phyloP scores from a whole-genome alignment of 208 protist genomes.

The Acanthamoeba rhysodes region DNA sequence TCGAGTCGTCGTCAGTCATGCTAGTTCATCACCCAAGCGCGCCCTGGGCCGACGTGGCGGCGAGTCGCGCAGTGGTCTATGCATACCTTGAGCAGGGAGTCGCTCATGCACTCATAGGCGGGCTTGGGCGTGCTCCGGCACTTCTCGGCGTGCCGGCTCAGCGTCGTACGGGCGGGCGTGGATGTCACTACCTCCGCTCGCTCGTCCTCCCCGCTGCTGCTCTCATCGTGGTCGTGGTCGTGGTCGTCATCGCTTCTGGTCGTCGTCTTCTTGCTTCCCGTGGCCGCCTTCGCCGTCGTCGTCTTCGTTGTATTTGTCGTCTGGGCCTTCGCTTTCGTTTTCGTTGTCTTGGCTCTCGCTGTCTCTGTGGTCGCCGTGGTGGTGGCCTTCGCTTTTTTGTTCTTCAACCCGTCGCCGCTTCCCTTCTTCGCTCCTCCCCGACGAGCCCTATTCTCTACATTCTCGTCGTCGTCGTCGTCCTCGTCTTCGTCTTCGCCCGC shows the following conservation, averaged over 20 bases:
- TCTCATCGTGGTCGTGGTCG: too few species aligned
- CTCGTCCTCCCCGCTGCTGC: too few species aligned
- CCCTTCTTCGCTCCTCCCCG: too few species aligned
- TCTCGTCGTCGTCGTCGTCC: too few species aligned
- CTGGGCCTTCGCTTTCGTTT: background rate
- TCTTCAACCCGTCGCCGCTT: too few species aligned
- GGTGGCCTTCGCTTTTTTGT: background rate
- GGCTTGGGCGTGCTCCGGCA: constrained; percentile 1
- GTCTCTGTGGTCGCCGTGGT: background rate
- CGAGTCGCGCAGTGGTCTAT: background rate
- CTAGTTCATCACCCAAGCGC: background rate
- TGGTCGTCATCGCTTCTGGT: background rate
- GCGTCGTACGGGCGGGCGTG: background rate
- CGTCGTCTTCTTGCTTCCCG: background rate
- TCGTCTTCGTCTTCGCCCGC: background rate
- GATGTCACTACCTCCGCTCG: background rate
- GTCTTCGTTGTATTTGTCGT: background rate
- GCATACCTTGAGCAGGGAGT: background rate
- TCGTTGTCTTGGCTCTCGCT: background rate
- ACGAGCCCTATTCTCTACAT: too few species aligned
- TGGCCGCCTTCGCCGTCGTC: background rate
- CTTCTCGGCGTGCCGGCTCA: background rate
- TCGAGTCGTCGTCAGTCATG: background rate
- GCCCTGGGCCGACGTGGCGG: too few species aligned
- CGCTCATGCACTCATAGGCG: background rate